These are phyloP conservation scores for Cordyceps militaris DNA, from an alignment of 2,329 filamentous ascomycete species.

Conservation along the genomic window DNA sequence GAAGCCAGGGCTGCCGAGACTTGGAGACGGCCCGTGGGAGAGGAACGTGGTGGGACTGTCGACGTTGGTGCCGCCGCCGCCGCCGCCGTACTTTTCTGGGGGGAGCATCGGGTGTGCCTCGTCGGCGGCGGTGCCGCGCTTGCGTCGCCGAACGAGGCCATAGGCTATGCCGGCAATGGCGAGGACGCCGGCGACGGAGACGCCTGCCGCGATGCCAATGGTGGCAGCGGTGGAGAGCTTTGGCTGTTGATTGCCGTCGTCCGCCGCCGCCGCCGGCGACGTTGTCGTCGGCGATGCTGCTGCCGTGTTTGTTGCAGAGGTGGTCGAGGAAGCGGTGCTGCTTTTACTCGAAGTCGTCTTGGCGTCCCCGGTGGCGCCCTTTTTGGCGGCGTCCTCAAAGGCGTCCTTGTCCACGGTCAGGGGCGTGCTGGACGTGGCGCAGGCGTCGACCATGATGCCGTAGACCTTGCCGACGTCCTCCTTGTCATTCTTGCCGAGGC, in stretches of 20 bases:
- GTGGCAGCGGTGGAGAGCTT: constrained; percentile 25
- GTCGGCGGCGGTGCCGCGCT: constrained; percentile 17
- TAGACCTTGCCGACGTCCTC: constrained; percentile 33
- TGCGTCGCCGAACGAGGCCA: constrained; percentile 24
- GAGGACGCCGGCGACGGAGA: constrained; percentile 23
- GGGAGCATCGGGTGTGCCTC: constrained; percentile 27
- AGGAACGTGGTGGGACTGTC: constrained; percentile 15
- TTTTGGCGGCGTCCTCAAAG: constrained; percentile 22
- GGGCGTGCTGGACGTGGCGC: constrained; percentile 33
- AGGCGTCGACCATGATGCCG: constrained; percentile 32
- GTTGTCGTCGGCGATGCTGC: constrained; percentile 9
- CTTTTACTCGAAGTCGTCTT: constrained; percentile 14
- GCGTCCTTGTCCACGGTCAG: constrained; percentile 30
- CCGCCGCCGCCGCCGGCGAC: neutral
- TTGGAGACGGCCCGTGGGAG: constrained; percentile 19
- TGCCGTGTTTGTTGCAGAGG: constrained; percentile 16
- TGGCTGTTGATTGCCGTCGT: neutral
- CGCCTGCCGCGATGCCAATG: constrained; percentile 28
- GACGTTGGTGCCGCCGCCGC: neutral
- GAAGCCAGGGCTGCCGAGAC: neutral
- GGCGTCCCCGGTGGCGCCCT: neutral
- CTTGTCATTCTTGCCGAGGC: constrained; percentile 29
- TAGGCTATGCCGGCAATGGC: constrained; percentile 20
- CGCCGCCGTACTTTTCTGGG: constrained; percentile 15
- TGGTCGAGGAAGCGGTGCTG: constrained; percentile 17